Conservation (phyloP, 2,329 filamentous ascomycete genomes). For the Fusarium hainanense region DNA sequence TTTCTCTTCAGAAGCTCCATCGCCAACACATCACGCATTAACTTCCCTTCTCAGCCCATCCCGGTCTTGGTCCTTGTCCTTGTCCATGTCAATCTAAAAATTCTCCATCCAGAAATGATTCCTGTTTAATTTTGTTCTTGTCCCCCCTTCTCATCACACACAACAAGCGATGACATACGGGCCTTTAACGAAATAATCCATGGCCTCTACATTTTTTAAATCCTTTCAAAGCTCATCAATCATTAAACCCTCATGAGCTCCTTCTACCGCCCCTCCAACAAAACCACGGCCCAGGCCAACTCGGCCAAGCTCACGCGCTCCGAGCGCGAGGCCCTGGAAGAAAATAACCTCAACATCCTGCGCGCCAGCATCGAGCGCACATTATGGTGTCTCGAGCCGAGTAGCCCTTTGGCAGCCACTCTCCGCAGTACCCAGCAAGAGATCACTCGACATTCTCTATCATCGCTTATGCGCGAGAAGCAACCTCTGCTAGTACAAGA, state of each 20-base stretch:
- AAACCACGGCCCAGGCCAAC: conserved; percentile 17
- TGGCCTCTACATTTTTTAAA: neutral
- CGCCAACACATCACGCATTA: conserved; percentile 11
- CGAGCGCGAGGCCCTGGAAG: conserved; percentile 21
- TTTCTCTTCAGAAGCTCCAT: neutral
- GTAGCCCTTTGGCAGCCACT: conserved; percentile 4
- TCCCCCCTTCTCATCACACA: neutral
- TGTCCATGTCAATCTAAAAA: neutral
- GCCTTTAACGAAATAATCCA: neutral
- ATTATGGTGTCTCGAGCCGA: conserved; percentile 11
- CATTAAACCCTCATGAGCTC: conserved; percentile 22
- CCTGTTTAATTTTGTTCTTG: neutral
- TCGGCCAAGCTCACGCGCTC: conserved; percentile 26
- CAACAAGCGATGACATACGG: neutral
- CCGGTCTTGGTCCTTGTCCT: neutral
- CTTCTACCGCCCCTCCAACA: conserved; percentile 26
- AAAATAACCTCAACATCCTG: conserved; percentile 23
- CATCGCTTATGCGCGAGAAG: conserved; percentile 7
- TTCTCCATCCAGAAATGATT: neutral
- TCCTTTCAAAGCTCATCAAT: conserved; percentile 3
- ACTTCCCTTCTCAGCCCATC: conserved; percentile 5
- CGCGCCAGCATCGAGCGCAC: conserved; percentile 19
- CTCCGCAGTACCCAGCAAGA: neutral
- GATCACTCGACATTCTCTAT: conserved; percentile 14
- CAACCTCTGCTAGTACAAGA: neutral